A percentile compares a stretch with the other conserved stretches of the same genome.
Conservation (phyloP, 2,329 filamentous ascomycete genomes). For the Fusarium sp. region DNA sequence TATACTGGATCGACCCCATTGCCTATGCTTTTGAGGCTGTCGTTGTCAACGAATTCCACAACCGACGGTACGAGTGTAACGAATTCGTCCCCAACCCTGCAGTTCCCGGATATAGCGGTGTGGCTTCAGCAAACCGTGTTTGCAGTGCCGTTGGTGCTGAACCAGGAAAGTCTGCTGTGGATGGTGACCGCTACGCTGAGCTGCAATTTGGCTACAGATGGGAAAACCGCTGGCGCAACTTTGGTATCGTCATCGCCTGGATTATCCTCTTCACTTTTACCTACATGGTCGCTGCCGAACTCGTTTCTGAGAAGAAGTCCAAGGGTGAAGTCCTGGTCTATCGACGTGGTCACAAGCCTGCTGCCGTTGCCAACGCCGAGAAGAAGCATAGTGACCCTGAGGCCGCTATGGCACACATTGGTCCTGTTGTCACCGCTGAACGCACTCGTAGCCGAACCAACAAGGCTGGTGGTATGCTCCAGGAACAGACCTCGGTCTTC, state of each 20-base stretch:
- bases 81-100: conserved; percentile 55
- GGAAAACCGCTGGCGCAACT: conserved; percentile 74
- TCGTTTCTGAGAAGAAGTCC: conserved; percentile 73
- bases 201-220: conserved; percentile 63
- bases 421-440: conserved; percentile 60
- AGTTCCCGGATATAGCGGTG: conserved; percentile 43
- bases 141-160: conserved; percentile 61
- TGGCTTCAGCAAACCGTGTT: conserved; percentile 47
- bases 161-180: conserved; percentile 56
- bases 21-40: conserved; percentile 84
- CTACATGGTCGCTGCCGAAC: conserved; percentile 75
- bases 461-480: conserved; percentile 58
- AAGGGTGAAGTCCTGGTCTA: conserved; percentile 83
- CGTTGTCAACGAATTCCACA: conserved; percentile 85
- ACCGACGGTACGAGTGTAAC: conserved; percentile 67
- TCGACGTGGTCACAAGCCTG: conserved; percentile 73
- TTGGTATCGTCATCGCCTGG: conserved; percentile 76
- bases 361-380: conserved; percentile 66
- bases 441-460: conserved; percentile 49
- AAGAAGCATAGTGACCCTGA: conserved; percentile 72
- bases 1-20: conserved; percentile 83
- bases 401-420: conserved; percentile 61
- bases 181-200: conserved; percentile 59
- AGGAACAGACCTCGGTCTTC: conserved; percentile 78
- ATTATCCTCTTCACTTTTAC: conserved; percentile 68